Evolutionary conservation across 2,329 filamentous ascomycete species (phyloP), one percentile per base, ranked within the genome.

Genomic region (Aspergillus jensenii): DNA sequence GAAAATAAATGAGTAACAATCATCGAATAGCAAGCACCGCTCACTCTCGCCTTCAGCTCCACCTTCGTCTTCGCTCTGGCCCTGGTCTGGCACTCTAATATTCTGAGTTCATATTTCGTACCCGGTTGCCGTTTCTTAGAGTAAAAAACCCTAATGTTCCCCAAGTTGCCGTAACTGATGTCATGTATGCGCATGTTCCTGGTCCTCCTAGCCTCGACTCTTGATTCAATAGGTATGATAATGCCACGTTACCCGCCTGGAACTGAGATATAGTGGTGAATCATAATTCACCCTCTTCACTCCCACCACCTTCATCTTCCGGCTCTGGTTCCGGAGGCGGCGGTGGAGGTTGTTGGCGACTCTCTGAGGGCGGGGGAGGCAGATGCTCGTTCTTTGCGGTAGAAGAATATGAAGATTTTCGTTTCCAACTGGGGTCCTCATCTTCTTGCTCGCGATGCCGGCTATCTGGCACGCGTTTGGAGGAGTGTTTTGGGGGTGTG

Each of bases 211-310:
- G 14, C 14, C 35, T 37, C 35, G 12, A 11, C 2, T 2, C 35
- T n/a, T 14, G 2, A n/a, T 4, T 3, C 12, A 37, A 37, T 37
- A 6, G 35, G 14, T n/a, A 37, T 37, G 9, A 37, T 37, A 9
- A 31, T 31, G 9, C 27, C 27, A 31, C 27, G 8, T 31, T 31
- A 37, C 35, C 6, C 6, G 23, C 19, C 23, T 19, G 2, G 12
- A 25, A 39, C 4, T 12, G 3, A 11, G 23, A 39, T 40, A 33
- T 17, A 47, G 14, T 33, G 21, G 14, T 6, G 19, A 25, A 21
- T 50, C 56, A 77, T 37, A 78, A 65, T 59, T 78, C 76, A 14
- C 76, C 76, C 55, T 78, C 76, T 61, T 78, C 76, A 52, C 76
- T 78, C 4, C 76, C 75, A 27, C 68, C 74, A 6, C 69, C 74